Conservation (phyloP, 495 filamentous ascomycete species). For the Tuber aestivum region DNA sequence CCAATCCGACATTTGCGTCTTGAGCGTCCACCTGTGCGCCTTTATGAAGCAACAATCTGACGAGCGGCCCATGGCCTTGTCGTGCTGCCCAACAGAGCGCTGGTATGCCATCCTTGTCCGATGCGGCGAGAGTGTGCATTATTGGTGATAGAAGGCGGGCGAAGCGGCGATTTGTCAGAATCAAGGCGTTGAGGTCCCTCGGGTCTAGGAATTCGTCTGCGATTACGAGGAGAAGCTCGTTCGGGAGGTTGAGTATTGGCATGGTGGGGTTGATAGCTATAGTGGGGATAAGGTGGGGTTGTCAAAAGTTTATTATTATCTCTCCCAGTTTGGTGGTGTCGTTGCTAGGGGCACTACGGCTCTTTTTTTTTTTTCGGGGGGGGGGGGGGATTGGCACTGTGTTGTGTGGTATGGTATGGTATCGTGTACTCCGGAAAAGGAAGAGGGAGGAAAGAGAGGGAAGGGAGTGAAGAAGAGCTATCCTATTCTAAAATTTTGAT, state of each 20-base stretch:
- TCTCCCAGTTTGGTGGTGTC: constrained; percentile 1
- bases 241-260: constrained; percentile 22
- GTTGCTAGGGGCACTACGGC: background rate
- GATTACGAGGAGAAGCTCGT: constrained; percentile 26
- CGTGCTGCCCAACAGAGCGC: constrained; percentile 13
- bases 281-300: background rate
- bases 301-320: constrained; percentile 5
- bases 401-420: background rate
- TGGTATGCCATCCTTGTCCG: constrained; percentile 7
- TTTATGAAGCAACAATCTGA: background rate
- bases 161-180: constrained; percentile 19
- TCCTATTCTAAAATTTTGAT: background rate
- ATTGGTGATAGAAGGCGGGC: constrained; percentile 5
- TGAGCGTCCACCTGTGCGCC: background rate
- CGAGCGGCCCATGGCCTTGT: background rate
- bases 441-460: background rate
- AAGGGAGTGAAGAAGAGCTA: background rate
- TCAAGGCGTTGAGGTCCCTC: constrained; percentile 14
- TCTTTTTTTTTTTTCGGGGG: background rate
- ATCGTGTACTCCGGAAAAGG: background rate
- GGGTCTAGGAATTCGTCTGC: constrained; percentile 10
- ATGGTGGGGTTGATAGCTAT: constrained; percentile 8
- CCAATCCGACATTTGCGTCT: background rate
- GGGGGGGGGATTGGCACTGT: background rate
- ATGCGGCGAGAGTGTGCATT: constrained; percentile 8